These are phyloP conservation scores for Triticum dicoccoides DNA, from an alignment of 176 grass and related monocot genomes.

Conservation along the genomic window DNA sequence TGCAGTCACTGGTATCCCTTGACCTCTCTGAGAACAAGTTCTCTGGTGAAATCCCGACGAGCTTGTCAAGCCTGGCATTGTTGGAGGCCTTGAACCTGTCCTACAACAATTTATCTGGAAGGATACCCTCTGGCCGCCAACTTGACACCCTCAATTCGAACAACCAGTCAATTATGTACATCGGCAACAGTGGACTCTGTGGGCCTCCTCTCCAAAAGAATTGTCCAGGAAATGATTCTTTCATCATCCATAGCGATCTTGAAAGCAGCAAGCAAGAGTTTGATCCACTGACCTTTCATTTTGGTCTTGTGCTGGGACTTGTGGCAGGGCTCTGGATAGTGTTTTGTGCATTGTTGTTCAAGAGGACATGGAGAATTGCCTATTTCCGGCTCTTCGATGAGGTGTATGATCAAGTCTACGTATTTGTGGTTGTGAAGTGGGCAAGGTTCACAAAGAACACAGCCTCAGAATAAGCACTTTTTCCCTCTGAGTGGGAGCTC, in stretches of 20 bases:
- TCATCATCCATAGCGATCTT: not conserved
- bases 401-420: no score
- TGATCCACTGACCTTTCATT: not conserved
- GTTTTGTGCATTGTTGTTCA: constrained; percentile 16
- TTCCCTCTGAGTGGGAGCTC: no score
- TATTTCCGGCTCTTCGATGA: not conserved
- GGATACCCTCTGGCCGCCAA: not conserved
- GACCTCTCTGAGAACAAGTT: no score
- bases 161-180: constrained; percentile 13
- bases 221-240: not conserved
- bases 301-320: constrained; percentile 1
- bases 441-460: no score
- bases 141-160: not conserved
- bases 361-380: constrained; percentile 18
- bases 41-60: no score
- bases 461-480: no score
- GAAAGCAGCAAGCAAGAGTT: not conserved
- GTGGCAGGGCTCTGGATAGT: constrained; percentile 27
- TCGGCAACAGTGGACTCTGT: constrained; percentile 20
- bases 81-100: no score
- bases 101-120: no score
- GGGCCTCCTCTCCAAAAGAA: constrained; percentile 4
- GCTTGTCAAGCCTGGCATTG: no score
- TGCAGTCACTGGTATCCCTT: constrained; percentile 30
- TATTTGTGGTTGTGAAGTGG: no score